Evolutionary conservation across 495 filamentous ascomycete species (phyloP).

Genomic region (Tuber indicum): DNA sequence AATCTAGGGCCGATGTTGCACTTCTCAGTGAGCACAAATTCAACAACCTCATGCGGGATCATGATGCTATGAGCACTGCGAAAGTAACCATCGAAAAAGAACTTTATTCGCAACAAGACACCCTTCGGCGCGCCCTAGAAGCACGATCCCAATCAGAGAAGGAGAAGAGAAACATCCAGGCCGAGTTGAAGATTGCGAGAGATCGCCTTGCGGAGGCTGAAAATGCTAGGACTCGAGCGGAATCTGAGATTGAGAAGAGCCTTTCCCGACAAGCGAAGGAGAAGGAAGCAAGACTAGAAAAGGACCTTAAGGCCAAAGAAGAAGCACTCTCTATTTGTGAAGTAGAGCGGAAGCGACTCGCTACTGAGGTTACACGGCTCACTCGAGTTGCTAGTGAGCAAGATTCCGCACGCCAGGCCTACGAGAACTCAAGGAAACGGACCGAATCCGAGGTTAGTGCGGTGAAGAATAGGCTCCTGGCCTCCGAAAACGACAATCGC

Average conservation of each 20-base stretch:
- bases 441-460: slow-evolving; percentile 88
- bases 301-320: slow-evolving; percentile 68
- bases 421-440: slow-evolving; percentile 46
- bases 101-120: slow-evolving; percentile 95
- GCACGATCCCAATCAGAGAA: slow-evolving; percentile 69
- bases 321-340: slow-evolving; percentile 67
- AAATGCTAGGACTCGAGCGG: slow-evolving; percentile 73
- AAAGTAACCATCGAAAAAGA: slow-evolving; percentile 98
- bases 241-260: slow-evolving; percentile 70
- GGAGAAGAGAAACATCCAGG: slow-evolving; percentile 81
- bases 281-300: slow-evolving; percentile 66
- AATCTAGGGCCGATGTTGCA: slow-evolving; percentile 92
- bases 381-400: slow-evolving; percentile 79
- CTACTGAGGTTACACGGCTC: slow-evolving; percentile 69
- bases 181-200: slow-evolving; percentile 73
- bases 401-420: slow-evolving; percentile 80
- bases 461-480: slow-evolving; percentile 78
- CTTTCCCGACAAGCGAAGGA: slow-evolving; percentile 73
- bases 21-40: slow-evolving; percentile 87
- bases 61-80: slow-evolving; percentile 78
- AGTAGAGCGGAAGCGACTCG: slow-evolving; percentile 64
- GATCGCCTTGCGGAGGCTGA: slow-evolving; percentile 77
- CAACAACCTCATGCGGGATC: slow-evolving; percentile 72
- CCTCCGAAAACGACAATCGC: slow-evolving; percentile 97
- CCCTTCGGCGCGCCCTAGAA: slow-evolving; percentile 78